phyloP scores from a whole-genome alignment of 495 filamentous ascomycete species.

The Aspergillus campestris region DNA sequence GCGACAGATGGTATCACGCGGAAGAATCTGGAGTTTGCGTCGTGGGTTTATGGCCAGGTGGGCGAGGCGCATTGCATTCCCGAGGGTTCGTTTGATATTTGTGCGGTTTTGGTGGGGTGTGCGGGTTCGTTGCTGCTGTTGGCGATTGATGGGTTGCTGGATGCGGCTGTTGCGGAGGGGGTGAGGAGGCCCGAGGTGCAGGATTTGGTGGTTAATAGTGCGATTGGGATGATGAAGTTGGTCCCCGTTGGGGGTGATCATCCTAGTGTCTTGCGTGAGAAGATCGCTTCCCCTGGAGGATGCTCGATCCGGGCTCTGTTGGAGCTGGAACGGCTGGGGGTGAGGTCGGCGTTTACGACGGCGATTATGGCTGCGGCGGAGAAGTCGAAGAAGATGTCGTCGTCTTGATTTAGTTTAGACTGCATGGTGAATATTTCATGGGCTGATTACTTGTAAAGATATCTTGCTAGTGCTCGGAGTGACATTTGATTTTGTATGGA shows the following conservation, averaged over 20 bases:
- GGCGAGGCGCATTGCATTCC: conserved; percentile 9
- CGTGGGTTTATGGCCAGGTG: conserved; percentile 27
- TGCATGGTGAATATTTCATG: no score
- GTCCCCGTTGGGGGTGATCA: conserved; percentile 8
- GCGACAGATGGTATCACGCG: background rate
- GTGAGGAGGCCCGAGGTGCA: conserved; percentile 13
- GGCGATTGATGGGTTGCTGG: conserved; percentile 15
- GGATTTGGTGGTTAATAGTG: conserved; percentile 35
- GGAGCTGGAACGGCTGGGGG: conserved; percentile 8
- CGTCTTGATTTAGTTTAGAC: no score
- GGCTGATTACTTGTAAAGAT: no score
- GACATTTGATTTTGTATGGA: no score
- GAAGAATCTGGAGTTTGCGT: no score
- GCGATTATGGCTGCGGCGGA: no score
- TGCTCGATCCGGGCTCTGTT: conserved; percentile 16
- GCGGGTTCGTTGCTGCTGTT: conserved; percentile 15
- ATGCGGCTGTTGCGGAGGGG: conserved; percentile 15
- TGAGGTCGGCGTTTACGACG: background rate
- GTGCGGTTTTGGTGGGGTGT: conserved; percentile 15
- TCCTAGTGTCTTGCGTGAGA: conserved; percentile 10
- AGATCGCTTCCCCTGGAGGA: conserved; percentile 15
- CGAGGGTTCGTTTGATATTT: conserved; percentile 13
- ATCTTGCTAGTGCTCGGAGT: no score
- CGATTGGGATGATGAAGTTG: conserved; percentile 10
- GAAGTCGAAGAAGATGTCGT: no score